Conservation (phyloP, 2,329 filamentous ascomycete genomes). For the Cercospora brassicicola region DNA sequence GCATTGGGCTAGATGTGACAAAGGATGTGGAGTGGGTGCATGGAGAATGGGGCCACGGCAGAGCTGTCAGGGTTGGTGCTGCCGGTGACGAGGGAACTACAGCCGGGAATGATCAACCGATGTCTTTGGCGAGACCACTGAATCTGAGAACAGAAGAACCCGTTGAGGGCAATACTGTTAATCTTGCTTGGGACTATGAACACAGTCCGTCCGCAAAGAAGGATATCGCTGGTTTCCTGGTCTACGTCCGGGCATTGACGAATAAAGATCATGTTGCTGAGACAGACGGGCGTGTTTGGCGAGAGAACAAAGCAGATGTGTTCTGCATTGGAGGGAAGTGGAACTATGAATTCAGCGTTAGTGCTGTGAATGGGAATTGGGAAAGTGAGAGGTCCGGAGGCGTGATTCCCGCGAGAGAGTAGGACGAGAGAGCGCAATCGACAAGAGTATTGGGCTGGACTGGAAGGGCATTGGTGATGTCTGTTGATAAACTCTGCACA, state of each 20-base stretch:
- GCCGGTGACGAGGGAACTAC: neutral
- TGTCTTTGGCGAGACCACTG: neutral
- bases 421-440: neutral
- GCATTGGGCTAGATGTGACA: neutral
- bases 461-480: no score
- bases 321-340: constrained; percentile 10
- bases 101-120: neutral
- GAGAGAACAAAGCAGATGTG: constrained; percentile 1
- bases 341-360: constrained; percentile 16
- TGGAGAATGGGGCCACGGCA: neutral
- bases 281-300: constrained; percentile 8
- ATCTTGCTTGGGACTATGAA: neutral
- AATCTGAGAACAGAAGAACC: neutral
- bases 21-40: neutral
- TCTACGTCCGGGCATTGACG: constrained; percentile 9
- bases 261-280: neutral
- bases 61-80: neutral
- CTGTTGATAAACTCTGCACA: no score
- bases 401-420: constrained; percentile 2
- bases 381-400: constrained; percentile 15
- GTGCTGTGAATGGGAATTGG: constrained; percentile 13
- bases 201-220: neutral
- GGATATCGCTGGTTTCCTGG: constrained; percentile 10
- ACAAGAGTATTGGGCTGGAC: no score
- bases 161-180: neutral